Percentiles rank a stretch among this genome's conserved stretches.
Evolutionary conservation across 805 yeast species (phyloP).

Genomic region (Nakazawaea anatomiae): DNA sequence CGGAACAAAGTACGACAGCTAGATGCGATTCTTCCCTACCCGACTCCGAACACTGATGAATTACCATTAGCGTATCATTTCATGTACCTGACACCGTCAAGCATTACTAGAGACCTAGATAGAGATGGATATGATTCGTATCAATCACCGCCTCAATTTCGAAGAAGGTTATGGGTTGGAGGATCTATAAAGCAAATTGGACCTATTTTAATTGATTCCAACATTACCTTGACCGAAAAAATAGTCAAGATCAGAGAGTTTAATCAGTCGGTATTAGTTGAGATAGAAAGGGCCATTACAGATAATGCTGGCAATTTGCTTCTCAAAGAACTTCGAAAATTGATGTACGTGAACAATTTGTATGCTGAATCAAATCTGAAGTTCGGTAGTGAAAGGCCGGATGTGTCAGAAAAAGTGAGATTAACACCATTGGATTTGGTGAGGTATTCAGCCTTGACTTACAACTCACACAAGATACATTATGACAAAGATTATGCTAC

Average conservation of each 20-base stretch:
- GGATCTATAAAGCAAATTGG: constrained; percentile 48
- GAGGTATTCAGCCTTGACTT: constrained; percentile 69
- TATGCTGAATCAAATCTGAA: constrained; percentile 9
- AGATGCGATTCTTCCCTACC: constrained; percentile 2
- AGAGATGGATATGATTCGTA: constrained; percentile 77
- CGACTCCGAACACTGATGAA: neutral
- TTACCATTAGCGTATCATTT: constrained; percentile 56
- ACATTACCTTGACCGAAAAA: constrained; percentile 46
- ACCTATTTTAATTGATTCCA: constrained; percentile 28
- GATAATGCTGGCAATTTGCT: constrained; percentile 21
- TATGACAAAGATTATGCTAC: constrained; percentile 53
- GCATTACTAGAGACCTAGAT: constrained; percentile 43
- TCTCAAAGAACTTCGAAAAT: constrained; percentile 48
- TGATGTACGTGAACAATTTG: constrained; percentile 52
- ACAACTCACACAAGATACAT: constrained; percentile 83
- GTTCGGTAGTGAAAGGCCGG: constrained; percentile 14
- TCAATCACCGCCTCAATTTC: constrained; percentile 57
- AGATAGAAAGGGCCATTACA: constrained; percentile 44
- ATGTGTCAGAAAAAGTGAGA: constrained; percentile 21
- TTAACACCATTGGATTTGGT: constrained; percentile 42
- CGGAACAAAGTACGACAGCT: neutral
- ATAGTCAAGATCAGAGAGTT: constrained; percentile 23
- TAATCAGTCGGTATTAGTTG: constrained; percentile 37
- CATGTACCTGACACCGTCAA: constrained; percentile 57
- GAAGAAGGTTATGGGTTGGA: constrained; percentile 74